Evolutionary conservation across 176 grass and related monocot species (phyloP), one percentile per base, ranked within the genome.

Genomic region (Oryza officinalis): DNA sequence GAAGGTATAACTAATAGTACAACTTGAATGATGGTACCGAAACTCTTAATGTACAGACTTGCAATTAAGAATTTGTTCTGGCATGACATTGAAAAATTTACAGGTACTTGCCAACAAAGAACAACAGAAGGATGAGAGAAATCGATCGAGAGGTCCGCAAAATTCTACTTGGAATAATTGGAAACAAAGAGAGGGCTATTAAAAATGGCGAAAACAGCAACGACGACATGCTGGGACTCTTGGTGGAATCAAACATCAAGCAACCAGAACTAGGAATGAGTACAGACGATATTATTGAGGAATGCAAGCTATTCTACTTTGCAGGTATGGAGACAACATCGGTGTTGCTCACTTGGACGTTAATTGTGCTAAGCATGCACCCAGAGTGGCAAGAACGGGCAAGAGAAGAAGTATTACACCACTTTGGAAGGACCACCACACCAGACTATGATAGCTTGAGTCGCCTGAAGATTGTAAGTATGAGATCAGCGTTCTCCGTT

Each of bases 231-330:
- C 76, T 97, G 26, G 88, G 92, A 44, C 71, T 97, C 31, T 27
- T 97, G 28, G n/a, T 97, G 63, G 88, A 94, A 30, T 97, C 95
- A 33, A 94, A 94, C 69, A 84, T 10, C 37, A 72, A 84, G 66
- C 80, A 89, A 46, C 69, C 80, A 1, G 69, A 77, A 44, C 66
- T 85, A 10, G 77, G 82, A 35, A 91, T 97, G 86, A 93, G 71
- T 27, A 91, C 84, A 23, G 71, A 89, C 2, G 92, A 97, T 5
- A 60, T 97, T 35, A 94, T 97, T 13, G 88, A 88, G 50, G 92
- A 97, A 83, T 97, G 95, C 86, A 93, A 93, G 78, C 63, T 97
- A 23, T 97, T 97, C 72, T 97, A 97, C 78, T 94, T 97, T 64
- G 95, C 88, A 1, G 92, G 92, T 50, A 87, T 92, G 69, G 92